Percentiles rank a stretch among this genome's conserved stretches.
These are phyloP conservation scores for Persicaria tinctoria DNA, from an alignment of 148 eudicot genomes.

Conservation along the genomic window DNA sequence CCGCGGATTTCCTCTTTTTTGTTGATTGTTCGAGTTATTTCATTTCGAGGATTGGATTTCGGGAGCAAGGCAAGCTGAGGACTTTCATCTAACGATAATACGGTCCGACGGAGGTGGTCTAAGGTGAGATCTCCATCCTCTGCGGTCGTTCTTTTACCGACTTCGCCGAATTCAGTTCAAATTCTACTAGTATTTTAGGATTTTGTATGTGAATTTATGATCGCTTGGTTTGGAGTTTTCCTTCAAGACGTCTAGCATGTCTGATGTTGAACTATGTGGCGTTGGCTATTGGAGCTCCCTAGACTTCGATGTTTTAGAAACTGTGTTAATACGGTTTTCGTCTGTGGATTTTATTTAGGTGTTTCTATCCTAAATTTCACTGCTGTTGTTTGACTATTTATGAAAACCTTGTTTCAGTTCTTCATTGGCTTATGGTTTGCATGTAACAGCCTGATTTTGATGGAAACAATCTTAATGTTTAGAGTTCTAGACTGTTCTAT, in stretches of 20 bases:
- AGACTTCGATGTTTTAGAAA: background rate
- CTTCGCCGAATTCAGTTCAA: conserved; percentile 6
- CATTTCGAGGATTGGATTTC: background rate
- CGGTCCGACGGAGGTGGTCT: conserved; percentile 10
- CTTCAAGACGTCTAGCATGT: background rate
- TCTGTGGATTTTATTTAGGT: conserved; percentile 1
- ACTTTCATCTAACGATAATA: background rate
- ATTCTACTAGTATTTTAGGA: background rate
- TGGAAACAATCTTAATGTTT: background rate
- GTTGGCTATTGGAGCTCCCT: background rate
- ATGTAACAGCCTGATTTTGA: background rate
- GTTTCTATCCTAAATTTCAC: background rate
- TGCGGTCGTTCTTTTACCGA: background rate
- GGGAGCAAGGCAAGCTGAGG: conserved; percentile 6
- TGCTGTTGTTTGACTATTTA: background rate
- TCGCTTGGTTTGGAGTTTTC: background rate
- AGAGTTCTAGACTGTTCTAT: background rate
- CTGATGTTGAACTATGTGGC: background rate
- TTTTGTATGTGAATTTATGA: conserved; percentile 4
- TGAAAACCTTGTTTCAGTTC: background rate
- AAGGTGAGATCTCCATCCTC: conserved; percentile 4
- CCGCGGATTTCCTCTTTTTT: background rate
- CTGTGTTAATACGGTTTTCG: background rate
- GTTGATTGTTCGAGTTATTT: background rate
- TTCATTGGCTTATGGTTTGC: background rate